Evolutionary conservation across 352 stramenopile species (phyloP).

Genomic region (Thalassiosira hispida): DNA sequence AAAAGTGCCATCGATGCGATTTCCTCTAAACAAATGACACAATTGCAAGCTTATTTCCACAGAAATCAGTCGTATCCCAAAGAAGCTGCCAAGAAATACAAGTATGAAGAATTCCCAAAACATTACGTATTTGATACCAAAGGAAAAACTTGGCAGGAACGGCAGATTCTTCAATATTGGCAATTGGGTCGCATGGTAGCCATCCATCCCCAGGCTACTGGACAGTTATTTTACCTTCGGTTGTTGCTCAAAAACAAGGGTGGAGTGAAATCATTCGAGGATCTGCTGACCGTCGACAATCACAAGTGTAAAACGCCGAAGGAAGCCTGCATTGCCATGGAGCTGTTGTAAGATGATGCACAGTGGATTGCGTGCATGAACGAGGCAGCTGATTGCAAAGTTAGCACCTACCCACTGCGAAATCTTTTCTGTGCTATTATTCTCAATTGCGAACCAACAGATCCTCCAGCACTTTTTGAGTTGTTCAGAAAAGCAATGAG

Average conservation of each 20-base stretch:
- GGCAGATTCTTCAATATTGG: background rate
- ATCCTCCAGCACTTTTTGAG: slow-evolving; percentile 16
- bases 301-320: slow-evolving; percentile 56
- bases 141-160: background rate
- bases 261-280: background rate
- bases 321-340: slow-evolving; percentile 1
- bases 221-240: slow-evolving; percentile 5
- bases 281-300: slow-evolving; percentile 5
- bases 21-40: slow-evolving; percentile 1
- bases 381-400: background rate
- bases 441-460: slow-evolving; percentile 11
- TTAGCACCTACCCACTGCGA: background rate
- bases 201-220: background rate
- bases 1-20: slow-evolving; percentile 3
- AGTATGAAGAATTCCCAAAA: background rate
- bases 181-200: background rate
- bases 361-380: slow-evolving; percentile 8
- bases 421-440: slow-evolving; percentile 23
- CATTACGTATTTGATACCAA: background rate
- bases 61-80: background rate
- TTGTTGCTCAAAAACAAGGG: background rate
- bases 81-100: slow-evolving; percentile 1
- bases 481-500: slow-evolving; percentile 13
- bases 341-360: slow-evolving; percentile 8
- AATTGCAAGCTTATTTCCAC: slow-evolving; percentile 10